Conservation (phyloP, 768 basidiomycete genomes). For the Boletus insuetus region DNA sequence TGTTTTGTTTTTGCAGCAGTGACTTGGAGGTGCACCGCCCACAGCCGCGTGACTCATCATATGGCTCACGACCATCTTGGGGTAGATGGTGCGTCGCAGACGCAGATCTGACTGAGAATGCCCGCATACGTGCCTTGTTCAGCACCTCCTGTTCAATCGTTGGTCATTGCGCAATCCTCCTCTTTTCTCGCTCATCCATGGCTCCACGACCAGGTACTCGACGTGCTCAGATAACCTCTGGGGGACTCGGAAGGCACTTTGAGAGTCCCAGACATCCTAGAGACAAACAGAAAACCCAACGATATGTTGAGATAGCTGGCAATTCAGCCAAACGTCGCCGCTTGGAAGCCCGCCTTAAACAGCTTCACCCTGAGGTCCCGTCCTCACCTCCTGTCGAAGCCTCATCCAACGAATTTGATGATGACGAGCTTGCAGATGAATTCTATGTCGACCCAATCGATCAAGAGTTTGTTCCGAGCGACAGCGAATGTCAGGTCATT, state of each 20-base stretch:
- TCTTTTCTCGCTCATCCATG: neutral
- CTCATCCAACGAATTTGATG: neutral
- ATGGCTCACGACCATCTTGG: no score
- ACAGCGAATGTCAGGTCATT: neutral
- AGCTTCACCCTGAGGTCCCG: neutral
- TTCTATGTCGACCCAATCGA: neutral
- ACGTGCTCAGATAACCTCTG: neutral
- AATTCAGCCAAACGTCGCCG: neutral
- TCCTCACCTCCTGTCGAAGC: neutral
- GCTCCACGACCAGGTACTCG: neutral
- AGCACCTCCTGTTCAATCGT: neutral
- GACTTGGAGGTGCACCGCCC: no score
- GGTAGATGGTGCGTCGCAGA: no score
- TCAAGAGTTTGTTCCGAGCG: neutral
- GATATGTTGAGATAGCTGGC: neutral
- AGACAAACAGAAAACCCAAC: neutral
- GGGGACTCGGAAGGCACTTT: neutral
- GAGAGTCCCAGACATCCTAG: neutral
- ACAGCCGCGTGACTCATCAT: no score
- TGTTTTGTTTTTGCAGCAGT: conserved; percentile 8
- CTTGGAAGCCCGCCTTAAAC: neutral
- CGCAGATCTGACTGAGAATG: no score
- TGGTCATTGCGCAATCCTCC: neutral
- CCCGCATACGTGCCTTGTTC: no score
- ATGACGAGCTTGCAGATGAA: neutral